Evolutionary conservation across 768 basidiomycete genomes (phyloP).

Genomic region (Xerocomellus intermedius): DNA sequence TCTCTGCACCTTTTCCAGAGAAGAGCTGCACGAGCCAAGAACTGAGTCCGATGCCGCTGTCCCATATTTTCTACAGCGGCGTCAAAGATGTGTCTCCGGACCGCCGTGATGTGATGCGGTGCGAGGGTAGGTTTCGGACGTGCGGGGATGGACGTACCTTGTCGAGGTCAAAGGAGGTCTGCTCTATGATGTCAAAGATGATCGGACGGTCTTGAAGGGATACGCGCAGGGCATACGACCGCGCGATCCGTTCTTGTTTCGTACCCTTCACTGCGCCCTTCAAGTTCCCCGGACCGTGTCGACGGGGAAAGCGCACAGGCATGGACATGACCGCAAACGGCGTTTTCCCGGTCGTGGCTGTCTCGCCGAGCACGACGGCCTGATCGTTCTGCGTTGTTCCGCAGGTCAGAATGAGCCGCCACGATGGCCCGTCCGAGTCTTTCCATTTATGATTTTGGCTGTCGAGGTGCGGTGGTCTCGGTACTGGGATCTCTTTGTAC

Average conservation of each 20-base stretch:
- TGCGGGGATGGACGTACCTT: constrained; percentile 54
- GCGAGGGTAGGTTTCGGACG: no score
- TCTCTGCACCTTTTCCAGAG: constrained; percentile 8
- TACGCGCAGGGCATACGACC: constrained; percentile 16
- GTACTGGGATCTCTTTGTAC: constrained; percentile 74
- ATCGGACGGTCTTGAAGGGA: constrained; percentile 1
- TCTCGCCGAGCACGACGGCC: constrained; percentile 43
- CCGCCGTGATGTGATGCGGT: not conserved
- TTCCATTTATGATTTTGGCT: not conserved
- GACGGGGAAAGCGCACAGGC: constrained; percentile 52
- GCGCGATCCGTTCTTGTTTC: constrained; percentile 69
- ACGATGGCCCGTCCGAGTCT: constrained; percentile 45
- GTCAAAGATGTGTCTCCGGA: not conserved
- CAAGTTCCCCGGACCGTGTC: not conserved
- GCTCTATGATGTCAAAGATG: constrained; percentile 60
- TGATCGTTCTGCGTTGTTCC: constrained; percentile 28
- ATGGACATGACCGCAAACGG: constrained; percentile 69
- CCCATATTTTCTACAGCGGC: constrained; percentile 86
- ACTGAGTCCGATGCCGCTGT: constrained; percentile 84
- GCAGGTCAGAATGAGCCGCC: constrained; percentile 62
- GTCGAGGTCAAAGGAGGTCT: constrained; percentile 89
- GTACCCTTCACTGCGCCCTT: constrained; percentile 18
- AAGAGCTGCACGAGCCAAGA: constrained; percentile 62
- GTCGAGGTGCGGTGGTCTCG: constrained; percentile 50
- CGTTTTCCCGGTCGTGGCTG: constrained; percentile 36